Evolutionary conservation across 495 filamentous ascomycete species (phyloP), one percentile per base, ranked within the genome.

Genomic region (Daldinia loculata): DNA sequence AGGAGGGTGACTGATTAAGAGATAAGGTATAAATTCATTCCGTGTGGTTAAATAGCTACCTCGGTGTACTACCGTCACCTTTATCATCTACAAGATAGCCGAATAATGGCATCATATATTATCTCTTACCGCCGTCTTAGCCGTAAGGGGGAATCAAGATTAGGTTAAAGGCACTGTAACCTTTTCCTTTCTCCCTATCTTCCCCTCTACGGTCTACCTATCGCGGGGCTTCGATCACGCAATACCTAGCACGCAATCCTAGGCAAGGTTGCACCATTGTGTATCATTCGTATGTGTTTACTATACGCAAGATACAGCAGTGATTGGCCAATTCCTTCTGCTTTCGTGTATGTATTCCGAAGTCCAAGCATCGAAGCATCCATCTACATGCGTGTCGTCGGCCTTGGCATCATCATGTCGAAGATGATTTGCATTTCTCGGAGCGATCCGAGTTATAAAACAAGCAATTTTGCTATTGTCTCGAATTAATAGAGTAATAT

Each of bases 181-280:
- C 56, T 66, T 58, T 65, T 59, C 66, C 61, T 66, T 73, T 62
- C 66, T 57, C 65, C 70, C 61, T 59, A 66, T 57, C 68, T 56
- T 41, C 65, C 70, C 70, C 65, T 63, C 61, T 53, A 34, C 56
- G 29, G 26, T 19, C 30, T 48, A 65, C 70, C 70, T 73, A 69
- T 69, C 61, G 70, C 70, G 70, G 70, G 56, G 65, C 56, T 66
- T 32, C 19, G 14, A 69, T 63, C 50, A 66, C 65, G 70, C 65
- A 67, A 69, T 72, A 24, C n/a, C 55, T 66, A 73, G 65, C 70
- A 73, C 70, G 70, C 70, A 69, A 73, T 73, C 55, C 30, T 66
- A 12, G 34, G 14, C 50, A 5, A 41, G 65, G 70, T 73, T 73
- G 61, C 70, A 73, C 45, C 70, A 73, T 69, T 58, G 39, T 6